phyloP scores from a whole-genome alignment of 2,329 filamentous ascomycete species.

The Penicillium glabrum region DNA sequence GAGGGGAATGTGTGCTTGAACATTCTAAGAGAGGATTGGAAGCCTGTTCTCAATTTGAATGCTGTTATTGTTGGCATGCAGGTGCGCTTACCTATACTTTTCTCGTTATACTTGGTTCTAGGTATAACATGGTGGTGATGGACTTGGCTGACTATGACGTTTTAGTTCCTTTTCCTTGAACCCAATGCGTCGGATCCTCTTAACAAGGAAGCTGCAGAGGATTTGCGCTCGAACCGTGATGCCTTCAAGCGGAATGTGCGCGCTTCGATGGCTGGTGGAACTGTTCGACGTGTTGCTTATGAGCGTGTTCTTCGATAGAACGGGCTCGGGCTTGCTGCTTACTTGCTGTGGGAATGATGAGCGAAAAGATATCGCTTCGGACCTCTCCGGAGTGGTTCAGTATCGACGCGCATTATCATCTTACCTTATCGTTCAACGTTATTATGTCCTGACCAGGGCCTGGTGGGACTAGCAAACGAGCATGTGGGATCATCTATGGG shows the following conservation, averaged over 20 bases:
- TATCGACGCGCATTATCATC: background rate
- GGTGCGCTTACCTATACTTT: conserved; percentile 48
- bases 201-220: conserved; percentile 96
- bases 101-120: background rate
- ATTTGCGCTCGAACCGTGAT: conserved; percentile 81
- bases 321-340: background rate
- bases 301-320: conserved; percentile 72
- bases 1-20: conserved; percentile 98
- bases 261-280: conserved; percentile 76
- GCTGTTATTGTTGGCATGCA: conserved; percentile 93
- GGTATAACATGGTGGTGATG: background rate
- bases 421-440: background rate
- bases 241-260: conserved; percentile 90
- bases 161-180: conserved; percentile 91
- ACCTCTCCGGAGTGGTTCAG: background rate
- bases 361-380: background rate
- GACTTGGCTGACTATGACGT: background rate
- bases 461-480: background rate
- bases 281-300: conserved; percentile 70
- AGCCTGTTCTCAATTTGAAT: conserved; percentile 94
- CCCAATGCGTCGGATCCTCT: conserved; percentile 96
- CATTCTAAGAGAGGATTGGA: conserved; percentile 97
- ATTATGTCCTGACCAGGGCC: background rate
- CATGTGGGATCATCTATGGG: background rate
- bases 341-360: background rate